Conservation (phyloP, 257 asterid species). For the Nicotiana tomentosiformis region DNA sequence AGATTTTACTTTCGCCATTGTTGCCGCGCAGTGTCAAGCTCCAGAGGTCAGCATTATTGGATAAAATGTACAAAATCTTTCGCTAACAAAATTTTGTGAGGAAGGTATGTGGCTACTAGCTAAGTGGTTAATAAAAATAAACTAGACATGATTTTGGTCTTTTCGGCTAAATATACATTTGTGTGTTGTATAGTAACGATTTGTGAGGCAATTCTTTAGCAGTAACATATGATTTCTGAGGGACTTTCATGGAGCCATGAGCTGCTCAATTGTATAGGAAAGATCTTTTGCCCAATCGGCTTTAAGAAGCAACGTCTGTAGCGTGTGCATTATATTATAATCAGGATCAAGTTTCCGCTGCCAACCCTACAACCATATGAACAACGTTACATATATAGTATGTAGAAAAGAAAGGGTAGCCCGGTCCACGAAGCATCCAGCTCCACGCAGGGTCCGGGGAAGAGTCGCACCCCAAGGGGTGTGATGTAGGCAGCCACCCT, state of each 20-base stretch:
- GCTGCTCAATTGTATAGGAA: constrained; percentile 55
- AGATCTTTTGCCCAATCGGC: constrained; percentile 82
- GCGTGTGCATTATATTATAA: constrained; percentile 67
- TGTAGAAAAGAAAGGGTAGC: no score
- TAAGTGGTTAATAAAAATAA: constrained; percentile 2
- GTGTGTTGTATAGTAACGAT: neutral
- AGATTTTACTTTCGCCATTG: neutral
- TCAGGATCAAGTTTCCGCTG: constrained; percentile 80
- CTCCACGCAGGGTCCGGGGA: no score
- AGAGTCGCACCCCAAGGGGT: no score
- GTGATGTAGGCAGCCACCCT: no score
- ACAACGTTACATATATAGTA: neutral
- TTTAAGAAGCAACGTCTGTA: constrained; percentile 64
- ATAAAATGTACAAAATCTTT: no score
- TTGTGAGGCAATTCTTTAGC: neutral
- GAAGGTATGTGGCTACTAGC: neutral
- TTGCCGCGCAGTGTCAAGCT: neutral
- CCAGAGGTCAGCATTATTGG: neutral
- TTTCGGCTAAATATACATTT: constrained; percentile 1
- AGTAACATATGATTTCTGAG: neutral
- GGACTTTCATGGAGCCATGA: constrained; percentile 66
- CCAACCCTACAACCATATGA: constrained; percentile 45
- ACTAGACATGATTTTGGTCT: constrained; percentile 1
- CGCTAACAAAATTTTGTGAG: constrained; percentile 7
- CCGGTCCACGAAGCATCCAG: no score